Evolutionary conservation across 768 basidiomycete genomes (phyloP).

Genomic region (Lactifluus pinguis): DNA sequence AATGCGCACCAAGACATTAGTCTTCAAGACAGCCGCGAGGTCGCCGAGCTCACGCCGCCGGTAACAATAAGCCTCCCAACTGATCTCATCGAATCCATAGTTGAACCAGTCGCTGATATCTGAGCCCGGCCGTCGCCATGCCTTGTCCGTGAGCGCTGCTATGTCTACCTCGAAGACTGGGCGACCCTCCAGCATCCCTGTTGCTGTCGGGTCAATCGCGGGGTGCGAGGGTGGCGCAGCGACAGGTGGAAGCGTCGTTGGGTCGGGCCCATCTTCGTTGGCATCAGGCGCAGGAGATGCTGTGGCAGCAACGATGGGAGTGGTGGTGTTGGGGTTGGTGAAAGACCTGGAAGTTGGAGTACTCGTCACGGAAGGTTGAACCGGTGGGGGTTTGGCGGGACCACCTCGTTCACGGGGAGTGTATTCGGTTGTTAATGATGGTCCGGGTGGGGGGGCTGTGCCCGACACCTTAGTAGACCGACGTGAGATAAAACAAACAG

Average conservation of each 20-base stretch:
- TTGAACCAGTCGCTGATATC: conserved; percentile 99
- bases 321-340: conserved; percentile 14
- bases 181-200: conserved; percentile 62
- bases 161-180: conserved; percentile 84
- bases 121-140: conserved; percentile 86
- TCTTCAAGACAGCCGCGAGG: conserved; percentile 69
- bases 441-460: conserved; percentile 41
- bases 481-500: not conserved
- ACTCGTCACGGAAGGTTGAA: conserved; percentile 20
- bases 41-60: conserved; percentile 75
- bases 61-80: conserved; percentile 90
- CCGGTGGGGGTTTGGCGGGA: conserved; percentile 28
- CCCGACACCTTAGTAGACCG: conserved; percentile 7
- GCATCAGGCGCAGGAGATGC: not conserved
- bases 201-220: conserved; percentile 54
- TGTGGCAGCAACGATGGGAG: conserved; percentile 5
- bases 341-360: conserved; percentile 16
- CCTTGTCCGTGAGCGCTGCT: conserved; percentile 64
- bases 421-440: conserved; percentile 74
- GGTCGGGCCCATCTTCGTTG: conserved; percentile 49
- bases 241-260: conserved; percentile 54
- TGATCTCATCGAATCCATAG: conserved; percentile 95
- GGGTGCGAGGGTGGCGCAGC: conserved; percentile 76
- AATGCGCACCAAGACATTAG: conserved; percentile 65
- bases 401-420: conserved; percentile 60